phyloP scores from a whole-genome alignment of 2,329 filamentous ascomycete genomes.

The Fusarium tuaranense region DNA sequence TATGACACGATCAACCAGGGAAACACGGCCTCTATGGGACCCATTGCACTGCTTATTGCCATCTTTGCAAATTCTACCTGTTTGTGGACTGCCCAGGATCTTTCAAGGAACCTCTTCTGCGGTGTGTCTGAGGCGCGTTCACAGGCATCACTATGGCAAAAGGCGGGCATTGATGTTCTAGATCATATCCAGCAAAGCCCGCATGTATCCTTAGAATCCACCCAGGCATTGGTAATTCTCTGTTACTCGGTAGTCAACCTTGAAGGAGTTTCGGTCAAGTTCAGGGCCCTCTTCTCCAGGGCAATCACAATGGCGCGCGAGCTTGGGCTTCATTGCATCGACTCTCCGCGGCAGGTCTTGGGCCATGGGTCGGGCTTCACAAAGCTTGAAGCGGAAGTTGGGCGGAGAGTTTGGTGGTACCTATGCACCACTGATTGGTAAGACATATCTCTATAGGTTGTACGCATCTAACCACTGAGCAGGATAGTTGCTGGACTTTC shows the following conservation, averaged over 20 bases:
- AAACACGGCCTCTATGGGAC: not conserved
- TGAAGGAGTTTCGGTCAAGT: not conserved
- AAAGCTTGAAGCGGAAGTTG: constrained; percentile 49
- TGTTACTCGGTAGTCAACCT: not conserved
- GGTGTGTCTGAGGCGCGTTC: constrained; percentile 38
- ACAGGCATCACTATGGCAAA: constrained; percentile 45
- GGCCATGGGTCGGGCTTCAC: constrained; percentile 30
- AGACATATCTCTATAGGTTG: not conserved
- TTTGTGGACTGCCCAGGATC: constrained; percentile 39
- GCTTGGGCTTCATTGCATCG: constrained; percentile 51
- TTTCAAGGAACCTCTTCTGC: constrained; percentile 36
- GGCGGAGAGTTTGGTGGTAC: constrained; percentile 56
- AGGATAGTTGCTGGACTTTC: constrained; percentile 52
- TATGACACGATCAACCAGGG: not conserved
- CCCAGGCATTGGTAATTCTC: not conserved
- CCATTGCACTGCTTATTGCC: not conserved
- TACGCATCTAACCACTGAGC: not conserved
- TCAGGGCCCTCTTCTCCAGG: not conserved
- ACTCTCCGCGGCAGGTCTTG: constrained; percentile 37
- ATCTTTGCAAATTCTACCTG: not conserved
- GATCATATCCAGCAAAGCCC: not conserved
- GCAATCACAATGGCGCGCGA: constrained; percentile 13
- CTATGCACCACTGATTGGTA: constrained; percentile 54
- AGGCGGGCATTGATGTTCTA: constrained; percentile 15
- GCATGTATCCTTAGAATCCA: not conserved